Evolutionary conservation across 257 asterid species (phyloP).

Genomic region (Solanum gandarillasii): DNA sequence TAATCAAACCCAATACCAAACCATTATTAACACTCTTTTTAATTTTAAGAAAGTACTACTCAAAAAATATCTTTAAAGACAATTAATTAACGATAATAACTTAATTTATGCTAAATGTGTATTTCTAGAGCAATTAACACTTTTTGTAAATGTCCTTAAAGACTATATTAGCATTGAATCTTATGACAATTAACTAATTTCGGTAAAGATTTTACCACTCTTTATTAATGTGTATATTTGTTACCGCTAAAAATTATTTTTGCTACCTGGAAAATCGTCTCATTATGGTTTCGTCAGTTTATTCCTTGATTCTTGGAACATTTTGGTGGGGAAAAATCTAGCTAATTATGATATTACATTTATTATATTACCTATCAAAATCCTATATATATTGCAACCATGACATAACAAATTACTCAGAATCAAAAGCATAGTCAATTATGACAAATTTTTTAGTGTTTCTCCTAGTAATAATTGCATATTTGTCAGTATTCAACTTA

Average conservation of each 20-base stretch:
- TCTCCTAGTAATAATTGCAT: background rate
- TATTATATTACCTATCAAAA: background rate
- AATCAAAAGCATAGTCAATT: background rate
- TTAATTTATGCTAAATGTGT: background rate
- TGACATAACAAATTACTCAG: background rate
- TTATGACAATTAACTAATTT: background rate
- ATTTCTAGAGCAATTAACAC: too few species aligned
- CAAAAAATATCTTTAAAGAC: background rate
- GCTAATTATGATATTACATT: background rate
- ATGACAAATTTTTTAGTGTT: background rate
- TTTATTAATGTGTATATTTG: background rate
- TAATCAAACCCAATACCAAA: background rate
- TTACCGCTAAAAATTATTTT: too few species aligned
- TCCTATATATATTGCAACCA: background rate
- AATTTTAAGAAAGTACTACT: too few species aligned
- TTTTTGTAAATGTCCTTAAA: background rate
- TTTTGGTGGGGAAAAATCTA: background rate
- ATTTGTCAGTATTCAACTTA: background rate
- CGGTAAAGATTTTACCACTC: too few species aligned
- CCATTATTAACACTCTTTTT: background rate
- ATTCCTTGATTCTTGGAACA: background rate
- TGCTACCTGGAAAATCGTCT: background rate
- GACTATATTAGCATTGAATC: background rate
- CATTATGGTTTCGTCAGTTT: background rate
- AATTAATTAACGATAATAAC: too few species aligned